A percentile compares a stretch with the other conserved stretches of the same genome.
These are phyloP conservation scores for Saccharomycopsis sp. DNA, from an alignment of 805 yeast genomes.

Conservation along the genomic window DNA sequence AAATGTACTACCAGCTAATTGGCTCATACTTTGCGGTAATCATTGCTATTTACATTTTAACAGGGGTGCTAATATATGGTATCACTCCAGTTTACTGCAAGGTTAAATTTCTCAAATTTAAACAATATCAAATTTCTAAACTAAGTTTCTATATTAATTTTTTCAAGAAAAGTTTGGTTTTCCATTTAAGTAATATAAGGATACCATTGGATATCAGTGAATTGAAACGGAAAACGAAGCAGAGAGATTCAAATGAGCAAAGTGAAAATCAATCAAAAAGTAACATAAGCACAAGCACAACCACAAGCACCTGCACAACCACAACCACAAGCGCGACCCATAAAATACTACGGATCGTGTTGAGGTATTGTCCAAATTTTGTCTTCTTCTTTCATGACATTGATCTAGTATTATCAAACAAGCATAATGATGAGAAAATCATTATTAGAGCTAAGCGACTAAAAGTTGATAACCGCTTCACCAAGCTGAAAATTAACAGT, in stretches of 20 bases:
- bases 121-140: not conserved
- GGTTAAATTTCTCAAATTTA: conserved; percentile 1
- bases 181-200: conserved; percentile 3
- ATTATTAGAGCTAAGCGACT: conserved; percentile 3
- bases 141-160: conserved; percentile 12
- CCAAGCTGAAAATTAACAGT: not conserved
- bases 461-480: not conserved
- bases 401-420: conserved; percentile 10
- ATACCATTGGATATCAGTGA: conserved; percentile 2
- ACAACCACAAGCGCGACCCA: too few relatives aligned
- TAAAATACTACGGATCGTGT: too few relatives aligned
- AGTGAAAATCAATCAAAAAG: too few relatives aligned
- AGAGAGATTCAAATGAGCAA: not conserved
- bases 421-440: too few relatives aligned
- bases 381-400: conserved; percentile 22
- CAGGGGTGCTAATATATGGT: conserved; percentile 8
- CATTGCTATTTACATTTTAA: not conserved
- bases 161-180: conserved; percentile 6
- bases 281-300: too few relatives aligned
- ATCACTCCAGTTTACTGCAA: conserved; percentile 9
- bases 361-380: conserved; percentile 24
- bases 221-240: not conserved
- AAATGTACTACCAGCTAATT: too few relatives aligned
- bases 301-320: too few relatives aligned
- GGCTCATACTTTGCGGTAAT: conserved; percentile 1